These are phyloP conservation scores for Bauhinia variegata DNA, from an alignment of 306 rosid species.

Conservation along the genomic window DNA sequence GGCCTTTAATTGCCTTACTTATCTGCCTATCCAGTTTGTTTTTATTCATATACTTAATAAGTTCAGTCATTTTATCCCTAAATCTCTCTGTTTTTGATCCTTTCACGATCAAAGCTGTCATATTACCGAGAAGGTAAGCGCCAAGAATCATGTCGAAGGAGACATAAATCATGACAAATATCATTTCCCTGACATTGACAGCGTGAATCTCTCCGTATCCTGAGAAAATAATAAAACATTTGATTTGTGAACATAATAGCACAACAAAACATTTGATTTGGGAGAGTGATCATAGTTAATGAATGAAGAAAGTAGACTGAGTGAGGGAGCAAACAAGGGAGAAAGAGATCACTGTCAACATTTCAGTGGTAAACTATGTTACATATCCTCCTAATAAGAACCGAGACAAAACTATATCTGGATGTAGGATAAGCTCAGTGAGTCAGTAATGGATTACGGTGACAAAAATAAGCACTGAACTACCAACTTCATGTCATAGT, in stretches of 20 bases:
- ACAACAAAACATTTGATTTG: background rate
- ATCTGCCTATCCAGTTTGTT: slow-evolving; percentile 49
- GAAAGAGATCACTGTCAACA: background rate
- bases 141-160: slow-evolving; percentile 76
- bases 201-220: slow-evolving; percentile 79
- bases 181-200: slow-evolving; percentile 72
- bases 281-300: background rate
- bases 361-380: background rate
- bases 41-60: slow-evolving; percentile 52
- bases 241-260: background rate
- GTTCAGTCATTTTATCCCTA: slow-evolving; percentile 63
- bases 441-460: too few species aligned
- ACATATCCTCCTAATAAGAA: background rate
- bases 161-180: slow-evolving; percentile 66
- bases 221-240: slow-evolving; percentile 18
- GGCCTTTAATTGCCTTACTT: slow-evolving; percentile 47
- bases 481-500: background rate
- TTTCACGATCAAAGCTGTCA: slow-evolving; percentile 64
- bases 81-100: slow-evolving; percentile 72
- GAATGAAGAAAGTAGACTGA: background rate
- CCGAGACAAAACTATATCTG: background rate
- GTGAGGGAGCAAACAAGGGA: too few species aligned
- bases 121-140: slow-evolving; percentile 70
- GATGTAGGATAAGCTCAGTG: background rate
- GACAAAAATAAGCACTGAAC: background rate